phyloP scores from a whole-genome alignment of 192 early-diverging fungal species.

The Radiomyces spectabilis region DNA sequence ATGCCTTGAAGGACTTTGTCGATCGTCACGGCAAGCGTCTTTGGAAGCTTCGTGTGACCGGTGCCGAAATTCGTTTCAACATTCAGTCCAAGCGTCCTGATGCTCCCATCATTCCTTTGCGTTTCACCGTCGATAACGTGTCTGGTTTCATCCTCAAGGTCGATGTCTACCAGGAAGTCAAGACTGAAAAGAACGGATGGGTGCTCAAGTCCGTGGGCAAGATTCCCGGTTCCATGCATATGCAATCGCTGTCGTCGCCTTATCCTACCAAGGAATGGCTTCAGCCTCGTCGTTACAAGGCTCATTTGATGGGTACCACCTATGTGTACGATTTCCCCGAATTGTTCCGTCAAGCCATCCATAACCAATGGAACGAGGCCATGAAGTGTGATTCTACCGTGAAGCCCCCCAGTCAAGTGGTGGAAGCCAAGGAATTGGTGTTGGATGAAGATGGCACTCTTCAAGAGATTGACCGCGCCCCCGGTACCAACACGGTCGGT shows the following conservation, averaged over 20 bases:
- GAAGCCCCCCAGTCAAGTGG: conserved; percentile 52
- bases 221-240: conserved; percentile 74
- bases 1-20: conserved; percentile 80
- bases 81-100: conserved; percentile 57
- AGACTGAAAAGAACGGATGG: conserved; percentile 72
- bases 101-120: conserved; percentile 65
- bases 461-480: conserved; percentile 66
- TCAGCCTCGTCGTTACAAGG: conserved; percentile 95
- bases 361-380: conserved; percentile 70
- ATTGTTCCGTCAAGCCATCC: conserved; percentile 84
- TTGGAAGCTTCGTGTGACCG: conserved; percentile 89
- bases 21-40: conserved; percentile 92
- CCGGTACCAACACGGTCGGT: conserved; percentile 87
- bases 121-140: conserved; percentile 88
- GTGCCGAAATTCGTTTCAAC: conserved; percentile 96
- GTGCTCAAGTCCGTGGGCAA: conserved; percentile 80
- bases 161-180: conserved; percentile 89
- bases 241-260: conserved; percentile 70
- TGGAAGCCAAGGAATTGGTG: conserved; percentile 81
- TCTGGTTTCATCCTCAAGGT: conserved; percentile 89
- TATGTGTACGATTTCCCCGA: conserved; percentile 99
- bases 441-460: conserved; percentile 75
- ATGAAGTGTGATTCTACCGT: conserved; percentile 29
- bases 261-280: conserved; percentile 94
- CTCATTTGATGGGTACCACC: conserved; percentile 95